Percentiles rank a stretch among this genome's conserved stretches.
phyloP scores from a whole-genome alignment of 768 basidiomycete genomes.

The Kwoniella dejecticola region DNA sequence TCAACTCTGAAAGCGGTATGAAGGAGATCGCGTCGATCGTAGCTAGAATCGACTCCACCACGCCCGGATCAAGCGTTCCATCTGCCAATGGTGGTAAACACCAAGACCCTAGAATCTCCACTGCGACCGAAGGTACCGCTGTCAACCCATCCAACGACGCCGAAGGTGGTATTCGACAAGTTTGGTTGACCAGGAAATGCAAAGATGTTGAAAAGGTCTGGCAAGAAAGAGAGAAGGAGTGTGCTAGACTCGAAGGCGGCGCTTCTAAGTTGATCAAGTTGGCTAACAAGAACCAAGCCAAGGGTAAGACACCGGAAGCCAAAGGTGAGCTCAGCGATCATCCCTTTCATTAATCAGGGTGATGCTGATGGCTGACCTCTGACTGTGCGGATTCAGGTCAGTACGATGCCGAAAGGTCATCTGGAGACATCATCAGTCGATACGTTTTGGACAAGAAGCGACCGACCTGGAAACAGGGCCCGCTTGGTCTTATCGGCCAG shows the following conservation, averaged over 20 bases:
- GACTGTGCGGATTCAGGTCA: constrained; percentile 21
- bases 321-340: constrained; percentile 46
- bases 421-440: constrained; percentile 28
- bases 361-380: background rate
- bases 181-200: constrained; percentile 54
- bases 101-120: constrained; percentile 6
- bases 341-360: too few relatives aligned
- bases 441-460: constrained; percentile 52
- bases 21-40: constrained; percentile 46
- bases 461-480: constrained; percentile 55
- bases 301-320: constrained; percentile 54
- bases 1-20: constrained; percentile 44
- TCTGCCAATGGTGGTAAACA: constrained; percentile 13
- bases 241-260: constrained; percentile 54
- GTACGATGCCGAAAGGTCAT: constrained; percentile 39
- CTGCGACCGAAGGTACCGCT: constrained; percentile 25
- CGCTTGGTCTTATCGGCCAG: constrained; percentile 51
- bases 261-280: constrained; percentile 51
- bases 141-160: constrained; percentile 21
- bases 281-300: constrained; percentile 54
- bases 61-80: constrained; percentile 14
- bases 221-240: constrained; percentile 54
- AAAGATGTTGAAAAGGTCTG: constrained; percentile 53
- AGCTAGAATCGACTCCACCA: constrained; percentile 34
- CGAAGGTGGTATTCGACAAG: constrained; percentile 39